Percentiles rank a stretch among this genome's conserved stretches.
These are phyloP conservation scores for Moniliophthora roreri DNA, from an alignment of 1,284 basidiomycete species.

Conservation along the genomic window DNA sequence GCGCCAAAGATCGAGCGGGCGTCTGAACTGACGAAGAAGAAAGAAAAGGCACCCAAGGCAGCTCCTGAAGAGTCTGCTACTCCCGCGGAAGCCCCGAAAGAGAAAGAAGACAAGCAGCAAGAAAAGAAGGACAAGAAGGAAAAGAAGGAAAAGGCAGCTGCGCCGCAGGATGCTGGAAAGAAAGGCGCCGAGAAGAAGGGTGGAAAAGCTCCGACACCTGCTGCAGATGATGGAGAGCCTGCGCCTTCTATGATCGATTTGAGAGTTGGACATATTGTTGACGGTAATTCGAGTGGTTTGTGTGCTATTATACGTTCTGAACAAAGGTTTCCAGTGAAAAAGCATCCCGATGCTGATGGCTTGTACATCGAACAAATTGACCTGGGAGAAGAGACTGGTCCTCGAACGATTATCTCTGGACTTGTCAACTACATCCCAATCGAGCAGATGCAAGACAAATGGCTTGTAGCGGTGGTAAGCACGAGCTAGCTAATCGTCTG, in stretches of 20 bases:
- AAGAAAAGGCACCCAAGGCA: conserved; percentile 70
- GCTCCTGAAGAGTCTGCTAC: conserved; percentile 24
- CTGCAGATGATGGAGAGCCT: conserved; percentile 74
- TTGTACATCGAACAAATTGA: conserved; percentile 97
- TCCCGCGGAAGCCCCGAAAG: conserved; percentile 24
- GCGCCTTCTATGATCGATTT: conserved; percentile 94
- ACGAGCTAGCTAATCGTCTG: background rate
- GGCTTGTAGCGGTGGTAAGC: conserved; percentile 84
- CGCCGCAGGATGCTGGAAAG: conserved; percentile 28
- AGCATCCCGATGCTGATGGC: conserved; percentile 93
- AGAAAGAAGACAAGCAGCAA: conserved; percentile 40
- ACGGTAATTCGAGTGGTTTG: conserved; percentile 56
- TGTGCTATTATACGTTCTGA: conserved; percentile 3
- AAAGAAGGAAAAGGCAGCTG: conserved; percentile 31
- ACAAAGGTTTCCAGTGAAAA: conserved; percentile 44
- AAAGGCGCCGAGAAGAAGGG: conserved; percentile 41
- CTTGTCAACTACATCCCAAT: conserved; percentile 94
- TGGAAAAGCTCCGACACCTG: conserved; percentile 42
- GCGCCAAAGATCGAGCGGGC: conserved; percentile 77
- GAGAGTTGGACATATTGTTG: conserved; percentile 86
- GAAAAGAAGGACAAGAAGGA: conserved; percentile 51
- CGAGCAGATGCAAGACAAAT: conserved; percentile 86
- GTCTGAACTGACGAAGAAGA: conserved; percentile 75
- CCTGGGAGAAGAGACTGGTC: conserved; percentile 90
- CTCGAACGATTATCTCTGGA: conserved; percentile 92